Percentiles rank a stretch among this genome's conserved stretches.
Evolutionary conservation across 805 yeast species (phyloP).

Genomic region (Sungouiozyma ichnusensis): DNA sequence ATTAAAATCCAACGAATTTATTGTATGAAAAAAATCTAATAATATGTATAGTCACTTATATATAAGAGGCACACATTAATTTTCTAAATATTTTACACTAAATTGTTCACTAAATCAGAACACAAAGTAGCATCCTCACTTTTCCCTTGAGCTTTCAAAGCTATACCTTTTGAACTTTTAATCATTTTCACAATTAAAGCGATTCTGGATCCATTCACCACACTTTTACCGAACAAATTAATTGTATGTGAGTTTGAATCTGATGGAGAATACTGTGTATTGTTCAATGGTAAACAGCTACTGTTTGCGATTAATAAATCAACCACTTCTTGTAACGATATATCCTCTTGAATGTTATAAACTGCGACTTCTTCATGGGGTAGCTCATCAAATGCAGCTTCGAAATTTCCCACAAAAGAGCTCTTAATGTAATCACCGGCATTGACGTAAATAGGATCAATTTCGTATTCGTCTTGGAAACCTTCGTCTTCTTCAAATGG

Average conservation of each 20-base stretch:
- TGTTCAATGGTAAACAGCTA: conserved; percentile 64
- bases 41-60: neutral
- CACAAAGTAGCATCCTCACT: conserved; percentile 35
- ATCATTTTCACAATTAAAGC: conserved; percentile 48
- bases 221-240: conserved; percentile 74
- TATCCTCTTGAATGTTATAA: conserved; percentile 45
- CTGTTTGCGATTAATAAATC: conserved; percentile 41
- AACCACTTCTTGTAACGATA: conserved; percentile 46
- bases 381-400: conserved; percentile 63
- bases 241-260: conserved; percentile 54
- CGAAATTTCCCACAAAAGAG: conserved; percentile 66
- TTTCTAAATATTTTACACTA: conserved; percentile 11
- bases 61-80: neutral
- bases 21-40: neutral
- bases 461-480: conserved; percentile 85
- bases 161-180: conserved; percentile 37
- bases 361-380: conserved; percentile 53
- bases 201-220: conserved; percentile 28
- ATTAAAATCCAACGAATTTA: no score
- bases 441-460: conserved; percentile 61
- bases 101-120: conserved; percentile 21
- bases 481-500: conserved; percentile 68
- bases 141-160: conserved; percentile 51
- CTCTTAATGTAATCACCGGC: conserved; percentile 80
- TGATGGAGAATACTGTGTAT: conserved; percentile 50